Conservation (phyloP, 176 grass and related monocot genomes). For the Secale cereale region DNA sequence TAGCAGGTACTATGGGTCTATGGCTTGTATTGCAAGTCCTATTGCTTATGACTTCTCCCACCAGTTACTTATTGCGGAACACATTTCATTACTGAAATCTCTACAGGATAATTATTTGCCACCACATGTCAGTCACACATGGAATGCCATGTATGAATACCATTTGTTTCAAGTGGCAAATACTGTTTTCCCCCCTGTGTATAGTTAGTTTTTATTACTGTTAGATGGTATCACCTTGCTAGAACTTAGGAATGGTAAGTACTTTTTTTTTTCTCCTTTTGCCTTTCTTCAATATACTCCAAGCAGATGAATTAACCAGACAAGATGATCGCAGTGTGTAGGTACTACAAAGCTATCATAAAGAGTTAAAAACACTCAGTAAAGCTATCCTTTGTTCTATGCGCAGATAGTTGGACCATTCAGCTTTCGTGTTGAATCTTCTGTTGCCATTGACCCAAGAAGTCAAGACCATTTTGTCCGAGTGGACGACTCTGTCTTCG, state of each 20-base stretch:
- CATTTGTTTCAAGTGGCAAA: neutral
- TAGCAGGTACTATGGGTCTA: neutral
- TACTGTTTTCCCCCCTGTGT: neutral
- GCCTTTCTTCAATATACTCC: neutral
- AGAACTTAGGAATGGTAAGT: neutral
- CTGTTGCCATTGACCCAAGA: constrained; percentile 52
- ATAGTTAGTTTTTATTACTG: constrained; percentile 2
- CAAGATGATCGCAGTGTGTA: neutral
- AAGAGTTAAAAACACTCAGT: constrained; percentile 2
- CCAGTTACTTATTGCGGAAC: neutral
- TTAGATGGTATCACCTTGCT: neutral
- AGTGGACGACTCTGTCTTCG: constrained; percentile 65
- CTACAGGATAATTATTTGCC: neutral
- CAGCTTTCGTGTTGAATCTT: constrained; percentile 87
- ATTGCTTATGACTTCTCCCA: neutral
- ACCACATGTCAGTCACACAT: neutral
- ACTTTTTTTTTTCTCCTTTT: neutral
- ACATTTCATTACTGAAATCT: constrained; percentile 3
- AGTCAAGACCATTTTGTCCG: constrained; percentile 42
- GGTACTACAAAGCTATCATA: neutral
- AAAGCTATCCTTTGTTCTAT: neutral
- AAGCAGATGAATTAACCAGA: constrained; percentile 6
- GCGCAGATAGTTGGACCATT: constrained; percentile 80
- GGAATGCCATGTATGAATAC: neutral
- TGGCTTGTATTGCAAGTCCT: neutral